Base-by-base conservation (phyloP, 495 filamentous ascomycete genomes). In the Aspergillus bridgeri region DNA sequence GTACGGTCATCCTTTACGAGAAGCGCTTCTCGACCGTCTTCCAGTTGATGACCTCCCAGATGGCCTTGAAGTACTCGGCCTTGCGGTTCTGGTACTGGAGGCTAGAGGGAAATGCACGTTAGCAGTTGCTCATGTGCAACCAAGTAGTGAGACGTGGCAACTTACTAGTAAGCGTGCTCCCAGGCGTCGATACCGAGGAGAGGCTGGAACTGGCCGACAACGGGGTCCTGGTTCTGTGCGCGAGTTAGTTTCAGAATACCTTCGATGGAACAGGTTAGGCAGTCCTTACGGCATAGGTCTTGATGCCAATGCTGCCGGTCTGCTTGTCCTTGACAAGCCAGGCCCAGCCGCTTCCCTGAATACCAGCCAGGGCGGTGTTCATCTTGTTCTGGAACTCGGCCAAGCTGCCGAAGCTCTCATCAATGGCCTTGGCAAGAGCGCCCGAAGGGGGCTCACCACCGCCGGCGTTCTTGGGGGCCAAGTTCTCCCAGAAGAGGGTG, bases 1-100 rank as follows among this genome's bases (percentile, higher is more conserved):
- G 33, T 15, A 8, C 33, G 1, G 33, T 4, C 33, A 3, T 3
- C 33, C 33, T 38, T 70, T 70, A 77, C 45, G 68, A 42, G 68
- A 93, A 94, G 56, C 94, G 85, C 73, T 88, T 83, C 81, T 96
- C 95, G 38, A 88, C 94, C 42, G 88, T 81, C 82, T 93, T 94
- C 94, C 94, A 98, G 80, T 98, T 98, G 65, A 98, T 81, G 48
- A 98, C 91, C 61, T 97, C 91, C 94, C 94, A 98, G 70, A 98
- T 89, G 56, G 91, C 91, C 56, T 83, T 84, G 74, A 98, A 96
- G 79, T 98, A 98, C 73, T 97, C 95, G 53, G 90, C 94, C 84
- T 98, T 98, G 69, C 93, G 88, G 79, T 98, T 98, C 82, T 96
- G 83, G 75, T 98, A 98, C 80, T 98, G 91, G 55, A 98, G 80